Percentiles rank a stretch among this genome's conserved stretches.
Conservation (phyloP, 2,329 filamentous ascomycete genomes). For the Ophiostoma sp. region DNA sequence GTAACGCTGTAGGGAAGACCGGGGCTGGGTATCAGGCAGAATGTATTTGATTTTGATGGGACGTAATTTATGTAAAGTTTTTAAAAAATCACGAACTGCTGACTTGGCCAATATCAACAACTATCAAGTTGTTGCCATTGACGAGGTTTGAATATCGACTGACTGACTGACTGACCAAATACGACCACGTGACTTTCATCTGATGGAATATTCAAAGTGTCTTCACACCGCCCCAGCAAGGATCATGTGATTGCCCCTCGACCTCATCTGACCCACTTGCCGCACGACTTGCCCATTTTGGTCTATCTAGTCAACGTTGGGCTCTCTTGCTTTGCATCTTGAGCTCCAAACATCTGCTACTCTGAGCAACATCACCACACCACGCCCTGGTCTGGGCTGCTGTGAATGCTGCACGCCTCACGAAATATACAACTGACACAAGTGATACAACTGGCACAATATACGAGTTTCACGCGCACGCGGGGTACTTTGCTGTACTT, state of each 20-base stretch:
- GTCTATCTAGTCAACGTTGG: not conserved
- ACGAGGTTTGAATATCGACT: not conserved
- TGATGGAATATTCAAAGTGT: not conserved
- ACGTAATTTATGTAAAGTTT: not conserved
- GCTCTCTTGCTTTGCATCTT: not conserved
- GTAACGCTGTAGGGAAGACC: not conserved
- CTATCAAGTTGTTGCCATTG: not conserved
- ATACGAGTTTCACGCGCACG: not conserved
- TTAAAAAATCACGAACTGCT: not conserved
- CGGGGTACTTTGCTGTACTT: not conserved
- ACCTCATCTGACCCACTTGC: constrained; percentile 1
- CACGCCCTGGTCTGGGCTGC: not conserved
- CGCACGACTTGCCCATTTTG: not conserved
- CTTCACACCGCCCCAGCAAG: not conserved
- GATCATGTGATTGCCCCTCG: constrained; percentile 11
- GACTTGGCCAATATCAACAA: not conserved
- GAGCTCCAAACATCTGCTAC: not conserved
- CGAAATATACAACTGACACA: not conserved
- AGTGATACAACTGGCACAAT: not conserved
- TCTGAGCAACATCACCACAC: not conserved
- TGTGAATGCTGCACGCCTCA: not conserved
- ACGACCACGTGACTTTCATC: not conserved
- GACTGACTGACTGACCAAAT: not conserved
- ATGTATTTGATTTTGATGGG: not conserved
- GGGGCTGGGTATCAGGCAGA: not conserved